Base-by-base conservation (phyloP, 202 grass and related monocot genomes). In the Zoysia matrella region DNA sequence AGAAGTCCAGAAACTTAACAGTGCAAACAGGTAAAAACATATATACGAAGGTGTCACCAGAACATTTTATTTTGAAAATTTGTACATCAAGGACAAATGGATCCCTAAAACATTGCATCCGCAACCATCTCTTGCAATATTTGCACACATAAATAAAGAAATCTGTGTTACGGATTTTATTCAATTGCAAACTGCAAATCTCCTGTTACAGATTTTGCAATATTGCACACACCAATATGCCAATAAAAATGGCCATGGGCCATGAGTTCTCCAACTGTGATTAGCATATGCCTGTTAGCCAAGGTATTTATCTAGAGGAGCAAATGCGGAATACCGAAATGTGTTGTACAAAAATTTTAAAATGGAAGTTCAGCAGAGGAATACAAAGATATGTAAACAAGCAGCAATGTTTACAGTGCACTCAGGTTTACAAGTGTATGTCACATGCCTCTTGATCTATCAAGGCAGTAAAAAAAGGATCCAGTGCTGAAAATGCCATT, bases 1-100 rank as follows among this genome's bases (percentile, higher is more conserved):
- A 63, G 5, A 84, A 78, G 50, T 14, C 47, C 22, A 63, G 11
- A 80, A 66, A 67, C n/a, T 30, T 3, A 47, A 47, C 46, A 47
- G 5, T 47, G 5, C 46, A 47, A 47, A 47, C 46, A 47, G 3
- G 47, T 18, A 79, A 44, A 79, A 65, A 53, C 76, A 61, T 52
- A 60, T 42, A 58, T 65, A 77, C 64, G 61, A 30, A 4, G 30
- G 52, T 49, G 44, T 4, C 10, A 6, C 61, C 56, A 52, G 44
- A 72, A 22, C n/a, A 77, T 70, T 63, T 75, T 15, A 11, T 15
- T 81, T 62, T 44, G 13, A 15, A 14, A 71, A 75, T 0, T 66
- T 13, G 0, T 50, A 6, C 22, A 48, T 43, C 13, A 11, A 42
- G 39, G 11, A 42, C 39, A 65, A 65, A 43, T 65, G 40, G 39